Evolutionary conservation across 345 rosid species (phyloP), one percentile per base, ranked within the genome.

Genomic region (Crucihimalaya himalaica): DNA sequence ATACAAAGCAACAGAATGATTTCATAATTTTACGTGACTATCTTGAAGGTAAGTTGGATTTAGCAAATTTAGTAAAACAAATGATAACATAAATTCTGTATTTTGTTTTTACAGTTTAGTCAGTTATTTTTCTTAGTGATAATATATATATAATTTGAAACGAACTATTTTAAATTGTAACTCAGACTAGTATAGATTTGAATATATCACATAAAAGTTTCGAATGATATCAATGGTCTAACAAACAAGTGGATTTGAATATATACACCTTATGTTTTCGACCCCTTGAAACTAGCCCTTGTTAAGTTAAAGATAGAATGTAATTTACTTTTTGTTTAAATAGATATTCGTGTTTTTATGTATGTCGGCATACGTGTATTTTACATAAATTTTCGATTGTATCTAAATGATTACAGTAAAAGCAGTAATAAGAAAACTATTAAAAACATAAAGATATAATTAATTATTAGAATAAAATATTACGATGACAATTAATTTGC

Each of bases 351-450:
- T 57, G 15, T 45, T 29, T 51, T 46, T 42, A 9, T 39, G 11
- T 14, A 8, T 71, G 68, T 71, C 60, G 68, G 51, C 59, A 60
- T 48, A 48, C 58, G 42, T 61, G 37, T 61, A 50, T 37, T 32
- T 5, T 15, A 59, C 21, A 18, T 55, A 51, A 27, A 47, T 5
- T 21, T 51, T 61, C 37, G 31, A 18, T n/a, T 71, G 35, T 60
- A 60, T 59, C 39, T 6, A 34, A 34, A 59, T 47, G 39, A 71
- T 25, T 60, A 71, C 9, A 25, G 50, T 23, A 23, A 34, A 71
- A 8, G 59, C 52, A 18, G 31, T 18, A 6, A 37, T 16, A 47
- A 60, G 25, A 59, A 34, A 57, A 10, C n/a, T 29, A 16, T 15
- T 42, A 8, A 43, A 15, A 57, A 29, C 40, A 69, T 14, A 15